Base-by-base conservation (phyloP, 1,139 yeast genomes). In the Spathaspora sp. region DNA sequence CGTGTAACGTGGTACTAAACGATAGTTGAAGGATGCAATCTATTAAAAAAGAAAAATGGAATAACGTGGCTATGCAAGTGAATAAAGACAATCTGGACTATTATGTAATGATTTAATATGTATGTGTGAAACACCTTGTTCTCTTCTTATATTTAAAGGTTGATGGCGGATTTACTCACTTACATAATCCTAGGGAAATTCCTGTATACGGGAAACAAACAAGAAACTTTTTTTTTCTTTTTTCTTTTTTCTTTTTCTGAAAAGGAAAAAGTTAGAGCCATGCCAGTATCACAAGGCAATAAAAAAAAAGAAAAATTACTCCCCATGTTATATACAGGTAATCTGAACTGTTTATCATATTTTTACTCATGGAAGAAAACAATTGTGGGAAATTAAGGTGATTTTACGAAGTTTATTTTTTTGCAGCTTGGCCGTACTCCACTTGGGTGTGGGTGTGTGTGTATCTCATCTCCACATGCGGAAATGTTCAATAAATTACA, bases 221-320 rank as follows among this genome's bases (percentile, higher is more conserved):
- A 8, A 4, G 11, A 15, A 17, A 10, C 4, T 34, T 34, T 34
- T 34, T 34, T 34, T 34, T 20, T 20, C 6, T 7, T 7, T 20
- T 20, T 20, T 20, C 6, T 20, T 20, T 20, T n/a, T n/a, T n/a
- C n/a, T n/a, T n/a, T n/a, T n/a, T n/a, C n/a, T n/a, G n/a, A n/a
- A n/a, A 7, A 27, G 37, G 37, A 5, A 15, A 5, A 15, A n/a
- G 8, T 34, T 34, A 34, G 38, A 10, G 37, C 38, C 38, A 34
- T 34, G 38, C 38, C 38, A 34, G 38, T 34, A 34, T 34, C 38
- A 24, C 38, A 34, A 34, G 38, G 38, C 38, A 34, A 34, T 17
- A 34, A 34, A n/a, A n/a, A n/a, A n/a, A n/a, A n/a, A n/a, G n/a
- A n/a, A n/a, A 34, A 17, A 15, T 34, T 15, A 15, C 17, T 17